phyloP scores from a whole-genome alignment of 2,329 filamentous ascomycete species.

The Pseudogymnoascus sp. region DNA sequence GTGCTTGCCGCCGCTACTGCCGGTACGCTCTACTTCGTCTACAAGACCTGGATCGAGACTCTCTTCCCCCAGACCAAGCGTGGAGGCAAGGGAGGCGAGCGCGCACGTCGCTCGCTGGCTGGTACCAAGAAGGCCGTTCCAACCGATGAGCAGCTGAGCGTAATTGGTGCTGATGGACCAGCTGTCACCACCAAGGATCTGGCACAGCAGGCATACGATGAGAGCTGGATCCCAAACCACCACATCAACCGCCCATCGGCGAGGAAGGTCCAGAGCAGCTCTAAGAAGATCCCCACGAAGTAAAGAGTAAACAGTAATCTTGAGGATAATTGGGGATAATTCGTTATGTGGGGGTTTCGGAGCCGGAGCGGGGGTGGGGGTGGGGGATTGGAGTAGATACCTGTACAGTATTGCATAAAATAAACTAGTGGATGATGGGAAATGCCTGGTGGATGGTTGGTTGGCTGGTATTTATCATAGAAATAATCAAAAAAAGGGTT shows the following conservation, averaged over 20 bases:
- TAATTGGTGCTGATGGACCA: constrained; percentile 51
- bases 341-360: constrained; percentile 2
- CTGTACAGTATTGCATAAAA: constrained; percentile 6
- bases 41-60: constrained; percentile 94
- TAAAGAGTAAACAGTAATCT: not conserved
- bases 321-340: not conserved
- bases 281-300: constrained; percentile 9
- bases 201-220: constrained; percentile 65
- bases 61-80: constrained; percentile 87
- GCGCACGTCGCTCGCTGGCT: constrained; percentile 53
- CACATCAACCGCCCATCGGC: constrained; percentile 82
- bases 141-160: constrained; percentile 48
- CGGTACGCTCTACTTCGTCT: constrained; percentile 89
- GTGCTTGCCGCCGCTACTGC: constrained; percentile 74
- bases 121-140: constrained; percentile 63
- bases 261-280: constrained; percentile 56
- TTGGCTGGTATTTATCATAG: constrained; percentile 1
- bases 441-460: not conserved
- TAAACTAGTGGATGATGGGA: constrained; percentile 1
- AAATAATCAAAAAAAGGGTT: not conserved
- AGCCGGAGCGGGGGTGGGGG: constrained; percentile 6
- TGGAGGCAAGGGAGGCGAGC: constrained; percentile 30
- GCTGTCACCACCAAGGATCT: constrained; percentile 29
- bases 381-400: constrained; percentile 9
- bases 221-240: constrained; percentile 87